Conservation (phyloP, 2,329 filamentous ascomycete genomes). For the Neonectria coccinea region DNA sequence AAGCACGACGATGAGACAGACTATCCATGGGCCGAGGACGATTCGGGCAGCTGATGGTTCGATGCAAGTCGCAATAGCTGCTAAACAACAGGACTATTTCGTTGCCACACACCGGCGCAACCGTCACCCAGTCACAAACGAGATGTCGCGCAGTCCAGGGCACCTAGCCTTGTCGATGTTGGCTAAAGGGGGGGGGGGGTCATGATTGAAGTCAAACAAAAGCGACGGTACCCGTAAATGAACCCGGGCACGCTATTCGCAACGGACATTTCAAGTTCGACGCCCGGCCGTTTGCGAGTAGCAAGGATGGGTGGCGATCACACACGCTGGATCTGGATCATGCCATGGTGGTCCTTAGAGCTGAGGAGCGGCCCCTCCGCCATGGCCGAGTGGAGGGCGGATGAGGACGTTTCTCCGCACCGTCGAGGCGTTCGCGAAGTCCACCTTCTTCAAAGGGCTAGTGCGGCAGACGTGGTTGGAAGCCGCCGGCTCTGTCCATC, state of each 20-base stretch:
- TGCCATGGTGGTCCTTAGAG: slow-evolving; percentile 8
- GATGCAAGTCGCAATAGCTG: not conserved
- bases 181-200: slow-evolving; percentile 7
- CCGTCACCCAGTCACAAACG: slow-evolving; percentile 1
- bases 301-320: slow-evolving; percentile 23
- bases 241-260: slow-evolving; percentile 15
- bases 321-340: slow-evolving; percentile 20
- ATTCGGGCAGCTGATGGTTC: slow-evolving; percentile 16
- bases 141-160: slow-evolving; percentile 6
- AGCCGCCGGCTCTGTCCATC: slow-evolving; percentile 3
- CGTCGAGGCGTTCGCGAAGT: slow-evolving; percentile 3
- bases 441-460: slow-evolving; percentile 27
- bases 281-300: slow-evolving; percentile 8
- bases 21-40: slow-evolving; percentile 20
- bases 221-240: slow-evolving; percentile 25
- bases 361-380: not conserved
- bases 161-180: slow-evolving; percentile 5
- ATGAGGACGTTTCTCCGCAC: slow-evolving; percentile 21
- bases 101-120: slow-evolving; percentile 5
- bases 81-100: not conserved
- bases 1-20: slow-evolving; percentile 12
- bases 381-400: slow-evolving; percentile 13
- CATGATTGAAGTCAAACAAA: slow-evolving; percentile 3
- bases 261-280: slow-evolving; percentile 10
- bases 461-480: slow-evolving; percentile 13